Evolutionary conservation across 2,329 filamentous ascomycete genomes (phyloP).

Genomic region (Biscogniauxia sp.): DNA sequence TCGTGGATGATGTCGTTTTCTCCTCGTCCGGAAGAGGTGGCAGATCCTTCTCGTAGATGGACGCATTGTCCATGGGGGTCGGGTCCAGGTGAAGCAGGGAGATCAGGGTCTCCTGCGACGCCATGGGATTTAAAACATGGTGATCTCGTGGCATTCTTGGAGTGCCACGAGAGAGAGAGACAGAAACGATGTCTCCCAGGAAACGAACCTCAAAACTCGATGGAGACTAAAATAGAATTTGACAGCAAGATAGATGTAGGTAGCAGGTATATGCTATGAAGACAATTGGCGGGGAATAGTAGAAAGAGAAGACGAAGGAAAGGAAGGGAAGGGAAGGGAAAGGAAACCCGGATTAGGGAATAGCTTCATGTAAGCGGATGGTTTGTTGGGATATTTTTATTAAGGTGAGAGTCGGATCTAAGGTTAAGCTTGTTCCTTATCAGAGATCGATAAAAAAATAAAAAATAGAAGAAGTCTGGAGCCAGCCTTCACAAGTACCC

Average conservation of each 20-base stretch:
- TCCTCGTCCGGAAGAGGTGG: conserved; percentile 40
- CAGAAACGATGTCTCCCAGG: background rate
- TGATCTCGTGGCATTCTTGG: conserved; percentile 30
- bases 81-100: conserved; percentile 79
- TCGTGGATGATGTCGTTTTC: conserved; percentile 34
- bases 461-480: background rate
- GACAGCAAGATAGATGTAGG: too few relatives aligned
- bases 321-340: background rate
- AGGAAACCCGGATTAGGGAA: background rate
- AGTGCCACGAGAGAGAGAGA: background rate
- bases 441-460: background rate
- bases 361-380: background rate
- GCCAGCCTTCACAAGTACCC: background rate
- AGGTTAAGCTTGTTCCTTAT: too few relatives aligned
- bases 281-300: background rate
- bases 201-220: background rate
- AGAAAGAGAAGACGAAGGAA: background rate
- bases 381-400: background rate
- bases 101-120: conserved; percentile 54
- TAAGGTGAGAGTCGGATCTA: background rate
- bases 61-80: conserved; percentile 64
- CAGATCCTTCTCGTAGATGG: conserved; percentile 49
- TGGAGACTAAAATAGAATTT: background rate
- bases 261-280: too few relatives aligned
- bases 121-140: conserved; percentile 37